Percentiles rank a stretch among this genome's conserved stretches.
These are phyloP conservation scores for Yamadazyma paraphyllophila DNA, from an alignment of 805 yeast species.

Conservation along the genomic window DNA sequence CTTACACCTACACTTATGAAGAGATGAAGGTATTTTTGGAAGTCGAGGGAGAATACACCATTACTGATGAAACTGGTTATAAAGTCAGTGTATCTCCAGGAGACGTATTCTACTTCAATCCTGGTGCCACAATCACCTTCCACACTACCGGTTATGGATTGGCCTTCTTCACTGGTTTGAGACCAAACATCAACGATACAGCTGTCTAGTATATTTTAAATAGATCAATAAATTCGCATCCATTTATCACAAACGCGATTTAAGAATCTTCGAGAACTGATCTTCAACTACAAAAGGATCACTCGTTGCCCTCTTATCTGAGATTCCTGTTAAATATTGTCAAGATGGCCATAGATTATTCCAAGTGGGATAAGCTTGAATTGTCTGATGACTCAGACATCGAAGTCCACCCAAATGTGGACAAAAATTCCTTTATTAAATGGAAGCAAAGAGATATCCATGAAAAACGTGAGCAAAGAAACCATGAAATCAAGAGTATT, in stretches of 20 bases:
- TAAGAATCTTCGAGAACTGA: no score
- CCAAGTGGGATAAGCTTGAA: conserved; percentile 97
- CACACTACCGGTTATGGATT: conserved; percentile 64
- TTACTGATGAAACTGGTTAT: conserved; percentile 64
- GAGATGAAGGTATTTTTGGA: conserved; percentile 70
- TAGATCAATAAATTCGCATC: not conserved
- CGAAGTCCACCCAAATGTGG: conserved; percentile 98
- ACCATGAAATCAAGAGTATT: conserved; percentile 71
- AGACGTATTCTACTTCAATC: conserved; percentile 63
- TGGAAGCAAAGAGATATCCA: conserved; percentile 99
- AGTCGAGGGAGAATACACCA: conserved; percentile 61
- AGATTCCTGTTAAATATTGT: not conserved
- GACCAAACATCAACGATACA: conserved; percentile 35
- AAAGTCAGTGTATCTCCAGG: conserved; percentile 59
- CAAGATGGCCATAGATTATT: conserved; percentile 82
- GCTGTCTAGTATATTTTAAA: not conserved
- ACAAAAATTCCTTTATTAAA: conserved; percentile 82
- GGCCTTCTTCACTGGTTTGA: conserved; percentile 60
- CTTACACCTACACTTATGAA: conserved; percentile 61
- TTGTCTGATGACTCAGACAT: conserved; percentile 94
- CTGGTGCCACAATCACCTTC: conserved; percentile 62
- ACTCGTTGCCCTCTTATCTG: no score
- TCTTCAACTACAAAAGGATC: no score
- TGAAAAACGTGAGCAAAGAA: conserved; percentile 81
- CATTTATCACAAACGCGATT: no score